phyloP scores from a whole-genome alignment of 2,329 filamentous ascomycete genomes.

The Fusarium udum region DNA sequence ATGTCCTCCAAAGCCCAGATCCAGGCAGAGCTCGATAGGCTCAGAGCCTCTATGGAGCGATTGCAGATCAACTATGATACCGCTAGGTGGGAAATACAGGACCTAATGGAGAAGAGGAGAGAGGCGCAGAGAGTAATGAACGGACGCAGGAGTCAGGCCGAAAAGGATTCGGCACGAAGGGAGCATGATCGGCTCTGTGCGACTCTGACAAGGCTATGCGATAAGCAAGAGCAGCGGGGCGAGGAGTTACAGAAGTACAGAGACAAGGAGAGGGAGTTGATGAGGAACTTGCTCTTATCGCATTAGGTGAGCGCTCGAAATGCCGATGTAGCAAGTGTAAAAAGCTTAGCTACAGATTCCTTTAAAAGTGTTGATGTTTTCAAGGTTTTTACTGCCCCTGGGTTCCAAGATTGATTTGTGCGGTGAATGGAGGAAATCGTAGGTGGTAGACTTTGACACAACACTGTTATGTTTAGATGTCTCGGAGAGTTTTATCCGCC shows the following conservation, averaged over 20 bases:
- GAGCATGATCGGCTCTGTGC: not conserved
- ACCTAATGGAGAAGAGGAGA: not conserved
- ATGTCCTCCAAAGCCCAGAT: not conserved
- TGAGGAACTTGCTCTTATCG: not conserved
- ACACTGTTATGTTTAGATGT: no score
- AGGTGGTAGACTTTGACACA: no score
- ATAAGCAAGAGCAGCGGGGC: fast-evolving
- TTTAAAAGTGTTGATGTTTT: no score
- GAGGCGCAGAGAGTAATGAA: not conserved
- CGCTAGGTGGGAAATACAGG: not conserved
- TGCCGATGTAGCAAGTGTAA: fast-evolving
- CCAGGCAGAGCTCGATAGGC: not conserved
- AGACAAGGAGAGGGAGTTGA: not conserved
- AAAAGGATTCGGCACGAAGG: fast-evolving
- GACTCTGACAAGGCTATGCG: not conserved
- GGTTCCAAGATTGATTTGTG: not conserved
- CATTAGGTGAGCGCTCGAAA: not conserved
- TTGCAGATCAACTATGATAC: not conserved
- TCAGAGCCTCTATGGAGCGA: not conserved
- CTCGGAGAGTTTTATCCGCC: no score
- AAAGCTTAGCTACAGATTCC: not conserved
- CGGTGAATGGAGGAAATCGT: no score
- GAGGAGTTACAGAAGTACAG: fast-evolving
- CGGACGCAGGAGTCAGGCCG: fast-evolving
- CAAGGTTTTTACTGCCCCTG: no score